Evolutionary conservation across 352 stramenopile species (phyloP), one percentile per base, ranked within the genome.

Genomic region (Stephanocyclus meneghinianus): DNA sequence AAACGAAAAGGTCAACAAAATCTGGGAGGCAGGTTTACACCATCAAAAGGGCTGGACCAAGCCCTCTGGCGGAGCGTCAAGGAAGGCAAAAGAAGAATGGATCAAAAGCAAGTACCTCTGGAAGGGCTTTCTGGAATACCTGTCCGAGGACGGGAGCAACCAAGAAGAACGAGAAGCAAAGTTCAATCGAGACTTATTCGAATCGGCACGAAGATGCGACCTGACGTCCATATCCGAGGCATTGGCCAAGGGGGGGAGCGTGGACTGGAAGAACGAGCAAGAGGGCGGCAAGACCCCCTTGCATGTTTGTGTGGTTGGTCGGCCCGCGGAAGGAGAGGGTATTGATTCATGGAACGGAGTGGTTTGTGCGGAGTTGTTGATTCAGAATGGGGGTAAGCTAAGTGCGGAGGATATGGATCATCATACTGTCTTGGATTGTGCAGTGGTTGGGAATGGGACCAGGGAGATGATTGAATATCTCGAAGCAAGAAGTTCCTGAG

Each of bases 101-200:
- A 92, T 94, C 57, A 91, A 91, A 51, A 91, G 84, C 76, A 94
- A 94, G 64, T 94, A 93, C 61, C 26, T 85, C 11, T 94, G 89
- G 89, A 88, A 86, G 77, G 89, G 89, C 35, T 94, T 94, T 72
- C 48, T 94, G 0, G 76, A 89, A 26, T 85, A 85, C 68, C 50
- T 70, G n/a, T 66, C 80, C n/a, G 59, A 85, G 21, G 82, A 91
- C 73, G 86, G 80, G 16, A 69, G 68, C 13, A 68, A 78, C 30
- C 63, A 74, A 30, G 84, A 80, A 44, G 83, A 91, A 60, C 56
- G 79, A 18, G 79, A 87, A 51, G 76, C 80, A 53, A 89, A 89
- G 21, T 86, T 83, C 66, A 89, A 70, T 42, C 42, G 69, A 45
- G 84, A 86, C 61, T 78, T 93, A 62, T 91, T 79, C 59, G 72